Percentiles rank a stretch among this genome's conserved stretches.
These are phyloP conservation scores for Brassica rapa DNA, from an alignment of 345 rosid genomes.

Conservation along the genomic window DNA sequence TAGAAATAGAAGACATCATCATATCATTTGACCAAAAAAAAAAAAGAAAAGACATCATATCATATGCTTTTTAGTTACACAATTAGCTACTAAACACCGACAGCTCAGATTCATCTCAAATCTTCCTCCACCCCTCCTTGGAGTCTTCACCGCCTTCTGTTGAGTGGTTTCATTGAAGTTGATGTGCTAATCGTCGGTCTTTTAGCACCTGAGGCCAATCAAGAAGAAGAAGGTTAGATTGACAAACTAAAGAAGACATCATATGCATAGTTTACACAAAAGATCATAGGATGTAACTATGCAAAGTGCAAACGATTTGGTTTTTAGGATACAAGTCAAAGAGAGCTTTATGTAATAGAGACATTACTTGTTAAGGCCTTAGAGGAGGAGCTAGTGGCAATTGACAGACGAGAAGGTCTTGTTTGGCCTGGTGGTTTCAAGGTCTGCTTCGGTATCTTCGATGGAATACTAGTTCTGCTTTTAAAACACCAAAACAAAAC, in stretches of 20 bases:
- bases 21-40: neutral
- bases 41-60: neutral
- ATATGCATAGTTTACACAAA: neutral
- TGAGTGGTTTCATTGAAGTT: constrained; percentile 31
- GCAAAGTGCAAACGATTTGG: neutral
- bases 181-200: constrained; percentile 30
- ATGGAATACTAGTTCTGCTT: constrained; percentile 43
- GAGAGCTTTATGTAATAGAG: neutral
- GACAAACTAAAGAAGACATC: neutral
- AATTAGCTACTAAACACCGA: constrained; percentile 16
- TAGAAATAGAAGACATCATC: neutral
- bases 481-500: constrained; percentile 3
- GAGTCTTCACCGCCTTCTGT: constrained; percentile 30
- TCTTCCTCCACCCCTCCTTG: neutral
- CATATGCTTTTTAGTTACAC: constrained; percentile 29
- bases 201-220: constrained; percentile 29
- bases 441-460: constrained; percentile 65
- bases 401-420: constrained; percentile 55
- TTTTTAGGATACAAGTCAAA: neutral
- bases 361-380: constrained; percentile 57
- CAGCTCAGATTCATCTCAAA: constrained; percentile 23
- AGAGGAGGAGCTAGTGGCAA: constrained; percentile 54
- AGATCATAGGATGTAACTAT: neutral
- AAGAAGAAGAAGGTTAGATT: neutral
- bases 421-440: constrained; percentile 46